Base-by-base conservation (phyloP, 805 yeast genomes). In the Candida patagonica region DNA sequence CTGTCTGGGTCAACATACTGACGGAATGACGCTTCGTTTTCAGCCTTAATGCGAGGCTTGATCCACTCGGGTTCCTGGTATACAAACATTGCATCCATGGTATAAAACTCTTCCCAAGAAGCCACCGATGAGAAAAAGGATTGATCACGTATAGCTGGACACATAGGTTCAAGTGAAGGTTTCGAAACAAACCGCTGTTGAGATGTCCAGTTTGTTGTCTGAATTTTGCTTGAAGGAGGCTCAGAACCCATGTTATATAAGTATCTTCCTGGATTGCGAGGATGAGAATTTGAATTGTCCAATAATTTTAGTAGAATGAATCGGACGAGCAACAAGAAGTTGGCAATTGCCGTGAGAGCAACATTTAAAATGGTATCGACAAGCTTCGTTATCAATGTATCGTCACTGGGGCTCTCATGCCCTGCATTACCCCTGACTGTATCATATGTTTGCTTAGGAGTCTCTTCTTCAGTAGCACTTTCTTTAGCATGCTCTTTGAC, bases 21-120 rank as follows among this genome's bases (percentile, higher is more conserved):
- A 10, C 26, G 25, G n/a, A 27, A 32, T 31, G 43, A 38, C 16
- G 13, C 7, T 26, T 25, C 17, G n/a, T 29, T 31, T 2, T 20
- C 26, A 23, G 7, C 22, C 9, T 19, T 21, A 20, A 23, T 20
- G 8, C 12, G 7, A 6, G 19, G 29, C 13, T n/a, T 17, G 2
- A 33, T 12, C 51, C 51, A 49, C 30, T 16, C 38, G 8, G 51
- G 55, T 21, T 32, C 38, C 33, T 43, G 43, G 36, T 24, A 48
- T 36, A 50, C 43, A 26, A 46, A 41, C 2, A 45, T 16, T 1
- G 47, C 41, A 35, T 58, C 57, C 10, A 57, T 39, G 19, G 45
- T 44, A 37, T 57, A 55, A 37, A 60, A 60, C 29, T 44, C 40
- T 8, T 45, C 42, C 63, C 63, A 60, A 9, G 65, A 60, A 4